Conservation (phyloP, 2,329 filamentous ascomycete species). For the Monosporascus sp. region DNA sequence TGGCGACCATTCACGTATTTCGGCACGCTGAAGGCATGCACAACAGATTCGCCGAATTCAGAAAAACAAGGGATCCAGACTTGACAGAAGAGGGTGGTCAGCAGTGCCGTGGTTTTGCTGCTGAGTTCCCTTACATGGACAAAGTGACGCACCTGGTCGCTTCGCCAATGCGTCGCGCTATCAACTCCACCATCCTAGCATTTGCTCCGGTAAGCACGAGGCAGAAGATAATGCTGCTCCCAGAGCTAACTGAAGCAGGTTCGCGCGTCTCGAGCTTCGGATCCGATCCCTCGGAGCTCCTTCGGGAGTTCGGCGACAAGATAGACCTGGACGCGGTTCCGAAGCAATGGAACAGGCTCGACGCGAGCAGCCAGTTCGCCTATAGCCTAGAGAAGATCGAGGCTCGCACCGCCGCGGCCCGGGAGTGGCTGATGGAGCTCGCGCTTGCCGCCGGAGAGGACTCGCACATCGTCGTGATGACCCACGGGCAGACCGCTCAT, state of each 20-base stretch:
- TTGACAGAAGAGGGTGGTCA: background rate
- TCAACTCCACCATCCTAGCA: background rate
- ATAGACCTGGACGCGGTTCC: background rate
- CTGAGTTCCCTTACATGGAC: background rate
- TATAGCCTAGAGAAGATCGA: background rate
- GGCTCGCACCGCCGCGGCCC: background rate
- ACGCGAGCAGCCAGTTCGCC: background rate
- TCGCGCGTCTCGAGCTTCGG: background rate
- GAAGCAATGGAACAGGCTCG: background rate
- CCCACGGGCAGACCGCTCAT: background rate
- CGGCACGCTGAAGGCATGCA: constrained; percentile 1
- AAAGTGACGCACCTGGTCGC: background rate
- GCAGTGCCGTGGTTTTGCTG: background rate
- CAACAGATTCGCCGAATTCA: background rate
- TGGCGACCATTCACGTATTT: background rate
- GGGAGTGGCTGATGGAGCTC: background rate
- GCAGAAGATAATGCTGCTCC: background rate
- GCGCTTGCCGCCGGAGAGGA: background rate
- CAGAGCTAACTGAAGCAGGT: background rate
- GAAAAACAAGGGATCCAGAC: background rate
- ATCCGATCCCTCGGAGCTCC: background rate
- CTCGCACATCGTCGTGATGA: constrained; percentile 1
- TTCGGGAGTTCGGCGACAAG: background rate
- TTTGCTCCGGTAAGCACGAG: background rate
- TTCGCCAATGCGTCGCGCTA: constrained; percentile 1